Evolutionary conservation across 2,329 filamentous ascomycete genomes (phyloP).

Genomic region (Fusarium torreyae): DNA sequence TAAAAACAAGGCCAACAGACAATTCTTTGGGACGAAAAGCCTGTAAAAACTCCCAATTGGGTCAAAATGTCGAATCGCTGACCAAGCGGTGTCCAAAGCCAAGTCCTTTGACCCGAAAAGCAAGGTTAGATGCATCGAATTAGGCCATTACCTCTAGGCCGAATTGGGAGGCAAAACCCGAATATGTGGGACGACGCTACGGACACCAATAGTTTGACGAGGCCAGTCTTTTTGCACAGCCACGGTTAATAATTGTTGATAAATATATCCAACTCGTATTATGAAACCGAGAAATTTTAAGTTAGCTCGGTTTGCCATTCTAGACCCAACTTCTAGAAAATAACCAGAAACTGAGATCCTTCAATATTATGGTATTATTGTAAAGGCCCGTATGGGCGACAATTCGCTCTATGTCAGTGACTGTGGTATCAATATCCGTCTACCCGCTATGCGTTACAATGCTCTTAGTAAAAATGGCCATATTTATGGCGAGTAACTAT

Average conservation of each 20-base stretch:
- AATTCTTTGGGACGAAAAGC: too few relatives aligned
- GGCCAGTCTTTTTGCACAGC: too few relatives aligned
- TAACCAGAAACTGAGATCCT: too few relatives aligned
- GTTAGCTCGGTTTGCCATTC: too few relatives aligned
- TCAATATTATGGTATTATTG: constrained; percentile 9
- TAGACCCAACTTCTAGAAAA: too few relatives aligned
- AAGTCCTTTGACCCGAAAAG: constrained; percentile 24
- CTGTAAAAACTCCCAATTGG: background rate
- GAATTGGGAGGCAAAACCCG: background rate
- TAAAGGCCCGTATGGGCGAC: background rate
- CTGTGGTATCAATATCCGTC: too few relatives aligned
- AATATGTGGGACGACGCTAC: background rate
- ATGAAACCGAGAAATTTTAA: too few relatives aligned
- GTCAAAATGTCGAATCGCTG: background rate
- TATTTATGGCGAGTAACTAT: background rate
- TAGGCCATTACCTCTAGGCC: background rate
- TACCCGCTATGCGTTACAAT: background rate
- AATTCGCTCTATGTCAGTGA: too few relatives aligned
- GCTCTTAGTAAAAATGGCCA: too few relatives aligned
- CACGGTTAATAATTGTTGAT: too few relatives aligned
- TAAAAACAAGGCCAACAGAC: background rate
- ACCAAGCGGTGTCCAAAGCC: background rate
- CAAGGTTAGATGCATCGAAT: background rate
- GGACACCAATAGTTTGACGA: too few relatives aligned
- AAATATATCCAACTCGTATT: too few relatives aligned